Conservation (phyloP, 495 filamentous ascomycete genomes). For the Penicillium pulvis region DNA sequence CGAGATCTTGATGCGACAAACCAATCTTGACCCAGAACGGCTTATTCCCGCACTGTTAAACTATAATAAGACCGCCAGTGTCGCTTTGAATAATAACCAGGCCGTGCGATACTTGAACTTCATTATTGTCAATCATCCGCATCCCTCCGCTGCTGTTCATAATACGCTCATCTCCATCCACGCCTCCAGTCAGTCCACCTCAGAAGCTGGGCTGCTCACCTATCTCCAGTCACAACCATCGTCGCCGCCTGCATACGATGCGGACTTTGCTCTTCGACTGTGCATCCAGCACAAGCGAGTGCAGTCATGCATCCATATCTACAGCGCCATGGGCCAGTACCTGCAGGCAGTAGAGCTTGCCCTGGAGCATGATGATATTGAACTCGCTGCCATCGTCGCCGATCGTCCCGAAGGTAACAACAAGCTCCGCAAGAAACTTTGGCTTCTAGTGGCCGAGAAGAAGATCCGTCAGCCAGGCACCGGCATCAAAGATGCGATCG, state of each 20-base stretch:
- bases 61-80: conserved; percentile 72
- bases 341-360: conserved; percentile 89
- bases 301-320: conserved; percentile 92
- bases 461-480: conserved; percentile 78
- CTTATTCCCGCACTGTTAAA: conserved; percentile 91
- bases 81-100: conserved; percentile 72
- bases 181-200: conserved; percentile 77
- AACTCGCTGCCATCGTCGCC: conserved; percentile 86
- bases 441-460: conserved; percentile 90
- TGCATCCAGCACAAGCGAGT: conserved; percentile 93
- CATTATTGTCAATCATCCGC: conserved; percentile 84
- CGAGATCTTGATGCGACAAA: conserved; percentile 91
- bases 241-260: conserved; percentile 80
- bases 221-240: conserved; percentile 82
- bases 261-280: conserved; percentile 94
- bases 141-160: conserved; percentile 86
- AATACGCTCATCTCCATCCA: conserved; percentile 97
- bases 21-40: conserved; percentile 80
- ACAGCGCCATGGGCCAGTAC: conserved; percentile 92
- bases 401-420: conserved; percentile 77
- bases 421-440: conserved; percentile 87
- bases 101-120: conserved; percentile 92
- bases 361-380: conserved; percentile 82
- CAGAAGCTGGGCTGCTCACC: conserved; percentile 80
- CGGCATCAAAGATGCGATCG: conserved; percentile 92